Evolutionary conservation across 2,329 filamentous ascomycete species (phyloP), one percentile per base, ranked within the genome.

Genomic region (Apiospora pterosperma): DNA sequence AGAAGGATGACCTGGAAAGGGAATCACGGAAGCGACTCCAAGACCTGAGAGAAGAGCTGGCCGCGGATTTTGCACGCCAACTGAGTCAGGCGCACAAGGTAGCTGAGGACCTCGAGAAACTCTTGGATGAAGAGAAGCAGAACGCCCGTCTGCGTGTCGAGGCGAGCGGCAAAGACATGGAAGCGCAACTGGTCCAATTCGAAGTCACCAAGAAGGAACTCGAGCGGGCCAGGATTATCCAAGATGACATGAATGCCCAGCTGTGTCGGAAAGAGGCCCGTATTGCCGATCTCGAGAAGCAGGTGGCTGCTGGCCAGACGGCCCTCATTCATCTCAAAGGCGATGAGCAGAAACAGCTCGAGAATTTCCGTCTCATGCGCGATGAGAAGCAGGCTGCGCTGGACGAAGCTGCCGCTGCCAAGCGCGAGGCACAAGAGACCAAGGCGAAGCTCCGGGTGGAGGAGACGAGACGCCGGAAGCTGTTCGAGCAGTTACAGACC

Each of bases 401-500:
- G 28, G 65, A 67, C 21, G 52, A 67, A 55, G 65, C 65, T 5
- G n/a, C 48, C 6, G 62, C 66, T 10, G 64, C 64, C 25, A 28
- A 60, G 7, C 41, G 55, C 14, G 61, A 67, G 31, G 67, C 67
- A 25, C 63, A 66, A 21, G 66, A 67, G 16, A 63, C 62, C 36
- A 65, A 62, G 52, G 39, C 12, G 65, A 75, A 55, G 58, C 67
- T 44, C 68, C 72, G n/a, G 68, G 72, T 28, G 66, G 71, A 59
- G 70, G 73, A 58, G 68, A 73, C 59, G 0, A 83, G 97, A 61
- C 88, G 96, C 16, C 88, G 96, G 25, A 95, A 96, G 70, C 85
- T 99, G 0, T 97, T 98, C 81, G 98, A 98, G 78, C 96, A 97
- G 76, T 95, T 99, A 59, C 93, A 99, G 76, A 96, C 99, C 74